phyloP scores from a whole-genome alignment of 2,329 filamentous ascomycete species.

The Davidsoniella virescens region DNA sequence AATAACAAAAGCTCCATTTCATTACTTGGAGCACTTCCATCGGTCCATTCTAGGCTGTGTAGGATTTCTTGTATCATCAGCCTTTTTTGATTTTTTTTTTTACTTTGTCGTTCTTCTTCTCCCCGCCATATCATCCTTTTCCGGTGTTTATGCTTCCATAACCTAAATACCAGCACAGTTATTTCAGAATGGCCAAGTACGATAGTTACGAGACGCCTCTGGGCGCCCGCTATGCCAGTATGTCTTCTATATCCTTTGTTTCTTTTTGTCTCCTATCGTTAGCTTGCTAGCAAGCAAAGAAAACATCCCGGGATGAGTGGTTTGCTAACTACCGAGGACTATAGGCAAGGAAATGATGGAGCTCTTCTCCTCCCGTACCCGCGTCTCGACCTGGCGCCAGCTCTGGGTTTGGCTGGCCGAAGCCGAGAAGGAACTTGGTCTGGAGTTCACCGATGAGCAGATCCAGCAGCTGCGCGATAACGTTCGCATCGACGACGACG shows the following conservation, averaged over 20 bases:
- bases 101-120: neutral
- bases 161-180: neutral
- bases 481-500: slow-evolving; percentile 57
- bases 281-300: neutral
- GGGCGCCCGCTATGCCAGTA: slow-evolving; percentile 54
- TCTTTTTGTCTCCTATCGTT: slow-evolving; percentile 10
- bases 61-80: neutral
- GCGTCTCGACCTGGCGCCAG: slow-evolving; percentile 65
- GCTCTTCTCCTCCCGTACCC: slow-evolving; percentile 62
- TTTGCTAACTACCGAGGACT: neutral
- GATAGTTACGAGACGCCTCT: slow-evolving; percentile 46
- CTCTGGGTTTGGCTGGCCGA: slow-evolving; percentile 79
- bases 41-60: neutral
- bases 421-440: slow-evolving; percentile 63
- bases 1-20: too few relatives aligned
- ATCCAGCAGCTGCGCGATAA: slow-evolving; percentile 62
- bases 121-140: neutral
- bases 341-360: slow-evolving; percentile 48
- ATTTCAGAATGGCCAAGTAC: slow-evolving; percentile 15
- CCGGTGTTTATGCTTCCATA: neutral
- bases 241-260: neutral
- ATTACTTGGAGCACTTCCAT: too few relatives aligned
- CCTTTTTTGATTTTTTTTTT: neutral
- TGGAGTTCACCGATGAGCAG: slow-evolving; percentile 57
- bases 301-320: neutral